Evolutionary conservation across 176 grass and related monocot species (phyloP), one percentile per base, ranked within the genome.

Genomic region (Alloteropsis semialata): DNA sequence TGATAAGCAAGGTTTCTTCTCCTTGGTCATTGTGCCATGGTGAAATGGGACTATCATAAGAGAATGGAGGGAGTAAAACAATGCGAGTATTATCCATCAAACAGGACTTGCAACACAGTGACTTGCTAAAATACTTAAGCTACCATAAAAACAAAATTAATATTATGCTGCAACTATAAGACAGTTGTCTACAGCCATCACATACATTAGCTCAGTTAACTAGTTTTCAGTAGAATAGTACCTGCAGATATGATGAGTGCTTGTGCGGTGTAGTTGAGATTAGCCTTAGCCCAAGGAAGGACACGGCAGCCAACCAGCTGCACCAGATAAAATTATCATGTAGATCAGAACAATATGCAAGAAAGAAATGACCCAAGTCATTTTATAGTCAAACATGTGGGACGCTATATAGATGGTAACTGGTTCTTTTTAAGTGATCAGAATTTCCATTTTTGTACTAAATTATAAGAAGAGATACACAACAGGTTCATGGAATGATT

Each of bases 231-330:
- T 18, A 58, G 37, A 56, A 75, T 7, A 16, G 28, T 97, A 98
- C 96, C 96, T 88, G 92, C 88, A 8, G 96, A 93, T 90, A 98
- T 98, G 55, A 98, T 98, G 65, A 98, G 88, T 28, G 96, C 79
- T 70, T 98, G 96, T 83, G 96, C 96, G 43, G 91, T 98, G 86
- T 98, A 89, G 66, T 95, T 98, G 24, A 98, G 96, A 86, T 98
- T 98, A 49, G 87, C 76, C 87, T 93, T 98, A 62, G 96, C 96
- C 96, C 96, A 98, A 27, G 96, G 96, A 88, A 98, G 84, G 42
- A 84, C 87, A 75, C 92, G 96, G 72, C 96, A 98, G 72, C 72
- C 92, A 77, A 98, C 86, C 87, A 98, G 83, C 96, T 98, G 85
- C 65, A 55, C 28, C 12, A 84, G 3, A 74, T 62, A 32, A 54